Base-by-base conservation (phyloP, 75 land plant species). In the Pinus taeda region DNA sequence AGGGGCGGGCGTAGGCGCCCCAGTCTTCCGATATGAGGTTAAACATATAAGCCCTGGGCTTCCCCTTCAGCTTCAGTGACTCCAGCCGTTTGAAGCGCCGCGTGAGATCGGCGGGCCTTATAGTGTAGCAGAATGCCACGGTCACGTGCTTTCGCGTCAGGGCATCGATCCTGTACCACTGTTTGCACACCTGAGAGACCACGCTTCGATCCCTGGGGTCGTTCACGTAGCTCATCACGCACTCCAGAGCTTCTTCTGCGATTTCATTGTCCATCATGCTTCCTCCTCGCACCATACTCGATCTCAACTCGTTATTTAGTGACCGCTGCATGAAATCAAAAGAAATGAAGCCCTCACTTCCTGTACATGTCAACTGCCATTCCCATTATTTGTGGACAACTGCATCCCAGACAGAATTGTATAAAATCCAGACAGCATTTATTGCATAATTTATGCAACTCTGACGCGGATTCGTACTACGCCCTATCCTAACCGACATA, bases 1-100 rank as follows among this genome's bases (percentile, higher is more conserved):
- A 88, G 12, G 90, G 90, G 71, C 76, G 60, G 14, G 86, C 84
- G n/a, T 83, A 78, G 37, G 86, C 90, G 15, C 89, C 90, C 90
- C 90, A 88, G 45, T 87, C 78, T 60, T 77, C 74, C 15, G 11
- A 49, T 4, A 88, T 75, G 58, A 88, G 79, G n/a, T 76, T 74
- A 60, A 57, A 88, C 89, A 88, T 88, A 33, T 80, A 55, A 12
- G 89, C 90, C 30, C 89, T 60, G 39, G 90, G 90, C 77, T 88
- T 88, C 55, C 88, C 90, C 74, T 88, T 88, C 30, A 88, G 33
- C 77, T 83, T 83, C 29, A 88, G 37, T 26, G 78, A 75, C 55
- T 81, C 79, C 37, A 88, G 60, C 3, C 57, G 58, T 57, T 62
- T 78, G 60, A 88, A 88, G 13, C 90, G 56, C 49, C 81, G 42